Conservation (phyloP, 2,329 filamentous ascomycete species). For the Botrytis deweyae region DNA sequence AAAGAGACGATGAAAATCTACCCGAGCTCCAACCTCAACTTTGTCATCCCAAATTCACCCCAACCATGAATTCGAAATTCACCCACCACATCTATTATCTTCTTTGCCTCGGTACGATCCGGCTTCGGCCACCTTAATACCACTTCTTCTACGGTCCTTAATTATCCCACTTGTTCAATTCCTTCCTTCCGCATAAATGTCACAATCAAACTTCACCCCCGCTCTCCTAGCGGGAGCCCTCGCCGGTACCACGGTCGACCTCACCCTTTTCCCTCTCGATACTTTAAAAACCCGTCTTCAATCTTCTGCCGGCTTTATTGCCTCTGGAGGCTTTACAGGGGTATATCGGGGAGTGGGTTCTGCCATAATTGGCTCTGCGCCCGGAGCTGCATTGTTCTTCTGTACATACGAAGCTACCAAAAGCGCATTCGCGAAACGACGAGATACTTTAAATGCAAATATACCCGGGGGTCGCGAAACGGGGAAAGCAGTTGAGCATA, state of each 20-base stretch:
- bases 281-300: slow-evolving; percentile 98
- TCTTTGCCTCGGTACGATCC: background rate
- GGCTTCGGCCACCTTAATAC: slow-evolving; percentile 18
- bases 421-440: slow-evolving; percentile 30
- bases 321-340: slow-evolving; percentile 82
- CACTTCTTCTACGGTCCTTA: background rate
- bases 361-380: slow-evolving; percentile 86
- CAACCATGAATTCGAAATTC: slow-evolving; percentile 6
- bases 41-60: slow-evolving; percentile 16
- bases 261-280: slow-evolving; percentile 95
- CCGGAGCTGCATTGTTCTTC: slow-evolving; percentile 96
- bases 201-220: slow-evolving; percentile 52
- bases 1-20: slow-evolving; percentile 17
- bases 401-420: slow-evolving; percentile 85
- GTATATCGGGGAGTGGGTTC: slow-evolving; percentile 92
- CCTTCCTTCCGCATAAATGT: slow-evolving; percentile 27
- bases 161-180: slow-evolving; percentile 19
- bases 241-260: slow-evolving; percentile 93
- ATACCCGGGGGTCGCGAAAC: slow-evolving; percentile 30
- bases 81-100: background rate
- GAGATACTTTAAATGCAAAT: background rate
- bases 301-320: slow-evolving; percentile 72
- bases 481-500: slow-evolving; percentile 58
- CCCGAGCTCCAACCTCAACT: slow-evolving; percentile 20
- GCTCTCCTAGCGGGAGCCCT: slow-evolving; percentile 79